Percentiles rank a stretch among this genome's conserved stretches.
phyloP scores from a whole-genome alignment of 2,329 filamentous ascomycete species.

The Keithomyces neogunnii region DNA sequence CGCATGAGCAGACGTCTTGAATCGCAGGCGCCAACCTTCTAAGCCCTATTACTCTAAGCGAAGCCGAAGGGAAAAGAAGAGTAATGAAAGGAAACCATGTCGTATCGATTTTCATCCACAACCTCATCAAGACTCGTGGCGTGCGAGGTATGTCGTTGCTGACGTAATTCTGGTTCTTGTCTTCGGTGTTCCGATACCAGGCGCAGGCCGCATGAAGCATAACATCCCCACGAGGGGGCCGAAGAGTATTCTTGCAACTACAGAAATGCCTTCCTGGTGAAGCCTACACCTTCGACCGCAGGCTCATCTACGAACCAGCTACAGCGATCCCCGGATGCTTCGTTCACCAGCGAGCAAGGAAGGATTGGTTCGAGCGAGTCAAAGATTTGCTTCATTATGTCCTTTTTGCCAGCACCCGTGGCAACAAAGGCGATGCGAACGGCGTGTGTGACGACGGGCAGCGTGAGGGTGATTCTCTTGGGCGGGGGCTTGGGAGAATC shows the following conservation, averaged over 20 bases:
- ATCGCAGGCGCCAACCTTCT: not conserved
- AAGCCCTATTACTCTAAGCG: not conserved
- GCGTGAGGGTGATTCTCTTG: slow-evolving; percentile 80
- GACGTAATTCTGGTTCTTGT: not conserved
- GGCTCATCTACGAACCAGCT: slow-evolving; percentile 91
- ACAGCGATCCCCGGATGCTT: slow-evolving; percentile 72
- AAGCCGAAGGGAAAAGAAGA: not conserved
- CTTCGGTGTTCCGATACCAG: not conserved
- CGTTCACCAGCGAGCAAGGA: slow-evolving; percentile 83
- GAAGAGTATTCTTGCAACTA: slow-evolving; percentile 13
- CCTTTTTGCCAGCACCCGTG: slow-evolving; percentile 82
- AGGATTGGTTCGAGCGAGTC: slow-evolving; percentile 61
- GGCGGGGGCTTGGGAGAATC: slow-evolving; percentile 94
- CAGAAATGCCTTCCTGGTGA: slow-evolving; percentile 63
- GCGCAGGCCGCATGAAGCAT: not conserved
- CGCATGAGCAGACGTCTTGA: not conserved
- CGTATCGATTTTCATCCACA: no score
- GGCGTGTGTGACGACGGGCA: slow-evolving; percentile 84
- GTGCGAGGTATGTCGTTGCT: not conserved
- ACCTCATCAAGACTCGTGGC: not conserved
- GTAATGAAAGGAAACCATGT: no score
- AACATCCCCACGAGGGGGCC: not conserved
- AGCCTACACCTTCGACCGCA: slow-evolving; percentile 78
- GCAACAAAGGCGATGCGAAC: slow-evolving; percentile 85
- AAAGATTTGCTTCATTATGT: slow-evolving; percentile 87